A percentile compares a stretch with the other conserved stretches of the same genome.
These are phyloP conservation scores for Trametes hirsuta DNA, from an alignment of 1,284 basidiomycete genomes.

Conservation along the genomic window DNA sequence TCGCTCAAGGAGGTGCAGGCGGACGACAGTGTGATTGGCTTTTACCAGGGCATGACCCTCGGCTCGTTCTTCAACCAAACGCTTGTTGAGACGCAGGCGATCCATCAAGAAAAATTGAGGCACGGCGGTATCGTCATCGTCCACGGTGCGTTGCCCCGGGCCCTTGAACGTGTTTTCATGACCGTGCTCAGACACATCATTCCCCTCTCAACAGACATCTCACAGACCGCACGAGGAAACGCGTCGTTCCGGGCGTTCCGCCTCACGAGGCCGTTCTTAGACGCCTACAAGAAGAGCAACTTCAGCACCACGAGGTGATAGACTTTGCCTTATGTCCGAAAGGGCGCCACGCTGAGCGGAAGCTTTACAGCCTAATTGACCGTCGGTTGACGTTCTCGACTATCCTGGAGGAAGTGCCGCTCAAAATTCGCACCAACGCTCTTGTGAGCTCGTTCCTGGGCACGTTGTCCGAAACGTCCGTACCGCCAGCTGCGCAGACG, in stretches of 20 bases:
- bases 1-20: constrained; percentile 91
- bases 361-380: constrained; percentile 69
- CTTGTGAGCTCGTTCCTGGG: constrained; percentile 87
- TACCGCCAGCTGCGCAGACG: constrained; percentile 39
- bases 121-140: constrained; percentile 90
- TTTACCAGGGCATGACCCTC: constrained; percentile 91
- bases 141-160: constrained; percentile 64
- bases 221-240: constrained; percentile 83
- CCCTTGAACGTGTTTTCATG: constrained; percentile 13
- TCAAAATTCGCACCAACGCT: constrained; percentile 87
- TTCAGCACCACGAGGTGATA: constrained; percentile 84
- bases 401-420: constrained; percentile 89
- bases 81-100: constrained; percentile 87
- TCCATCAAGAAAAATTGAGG: constrained; percentile 79
- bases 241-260: constrained; percentile 92
- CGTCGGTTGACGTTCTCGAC: constrained; percentile 89
- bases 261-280: constrained; percentile 82
- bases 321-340: constrained; percentile 26
- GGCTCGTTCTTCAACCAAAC: constrained; percentile 93
- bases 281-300: constrained; percentile 84
- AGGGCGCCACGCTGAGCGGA: constrained; percentile 18
- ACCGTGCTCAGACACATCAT: constrained; percentile 9
- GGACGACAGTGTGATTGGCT: constrained; percentile 94
- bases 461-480: constrained; percentile 53
- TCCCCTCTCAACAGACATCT: constrained; percentile 52